phyloP scores from a whole-genome alignment of 805 yeast genomes.

The Yamadazyma insecticola region DNA sequence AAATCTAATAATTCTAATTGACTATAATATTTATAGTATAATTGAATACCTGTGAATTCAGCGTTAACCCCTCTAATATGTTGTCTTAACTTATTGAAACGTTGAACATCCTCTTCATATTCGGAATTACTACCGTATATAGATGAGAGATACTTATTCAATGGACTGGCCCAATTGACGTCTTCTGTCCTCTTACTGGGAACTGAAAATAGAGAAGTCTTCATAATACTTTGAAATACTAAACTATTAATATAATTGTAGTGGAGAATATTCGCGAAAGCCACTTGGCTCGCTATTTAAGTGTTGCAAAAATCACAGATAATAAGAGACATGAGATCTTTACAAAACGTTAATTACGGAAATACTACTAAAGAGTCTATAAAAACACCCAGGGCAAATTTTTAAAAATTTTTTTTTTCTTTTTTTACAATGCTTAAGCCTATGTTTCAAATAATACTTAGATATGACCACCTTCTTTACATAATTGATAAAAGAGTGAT shows the following conservation, averaged over 20 bases:
- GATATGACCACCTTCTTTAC: constrained; percentile 32
- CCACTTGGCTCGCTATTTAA: too few relatives aligned
- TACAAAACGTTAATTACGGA: too few relatives aligned
- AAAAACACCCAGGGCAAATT: too few relatives aligned
- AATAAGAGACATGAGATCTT: too few relatives aligned
- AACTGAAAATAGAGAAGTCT: constrained; percentile 19
- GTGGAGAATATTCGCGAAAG: neutral
- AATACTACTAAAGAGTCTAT: too few relatives aligned
- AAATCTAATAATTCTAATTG: constrained; percentile 77
- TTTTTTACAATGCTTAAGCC: too few relatives aligned
- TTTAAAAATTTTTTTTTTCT: too few relatives aligned
- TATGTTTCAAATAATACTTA: too few relatives aligned
- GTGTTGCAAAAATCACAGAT: too few relatives aligned
- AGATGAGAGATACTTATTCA: constrained; percentile 52
- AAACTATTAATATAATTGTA: too few relatives aligned
- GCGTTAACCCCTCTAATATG: constrained; percentile 49
- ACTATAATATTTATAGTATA: constrained; percentile 68
- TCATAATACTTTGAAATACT: constrained; percentile 13
- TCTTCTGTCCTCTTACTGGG: constrained; percentile 47
- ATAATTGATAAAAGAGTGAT: constrained; percentile 32
- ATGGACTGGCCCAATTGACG: constrained; percentile 62
- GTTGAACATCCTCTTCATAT: constrained; percentile 50
- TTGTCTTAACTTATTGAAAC: constrained; percentile 55
- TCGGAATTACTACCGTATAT: constrained; percentile 61
- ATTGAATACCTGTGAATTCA: constrained; percentile 43